Conservation (phyloP, 176 grass and related monocot genomes). For the Carex littledalei region DNA sequence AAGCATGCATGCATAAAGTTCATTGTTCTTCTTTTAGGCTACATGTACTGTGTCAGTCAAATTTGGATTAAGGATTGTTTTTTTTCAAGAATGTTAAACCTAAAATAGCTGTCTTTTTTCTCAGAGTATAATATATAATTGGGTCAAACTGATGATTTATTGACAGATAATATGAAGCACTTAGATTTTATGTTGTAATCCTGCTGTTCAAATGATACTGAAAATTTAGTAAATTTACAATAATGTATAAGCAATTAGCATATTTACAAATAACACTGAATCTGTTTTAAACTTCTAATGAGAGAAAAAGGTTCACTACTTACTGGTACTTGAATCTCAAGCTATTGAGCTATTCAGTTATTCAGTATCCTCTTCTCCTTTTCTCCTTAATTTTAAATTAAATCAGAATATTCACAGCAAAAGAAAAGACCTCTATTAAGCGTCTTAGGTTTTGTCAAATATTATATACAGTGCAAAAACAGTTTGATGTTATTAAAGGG, state of each 20-base stretch:
- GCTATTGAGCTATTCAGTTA: too few species aligned
- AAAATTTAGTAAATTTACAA: neutral
- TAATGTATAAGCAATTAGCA: neutral
- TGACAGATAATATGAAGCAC: neutral
- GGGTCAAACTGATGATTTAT: neutral
- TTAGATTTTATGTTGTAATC: neutral
- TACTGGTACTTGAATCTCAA: too few species aligned
- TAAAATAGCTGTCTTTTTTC: too few species aligned
- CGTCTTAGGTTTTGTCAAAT: too few species aligned
- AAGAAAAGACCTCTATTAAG: neutral
- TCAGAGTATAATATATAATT: too few species aligned
- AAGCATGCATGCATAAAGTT: conserved; percentile 13
- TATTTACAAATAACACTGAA: neutral
- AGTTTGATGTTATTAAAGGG: neutral
- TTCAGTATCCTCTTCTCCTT: too few species aligned
- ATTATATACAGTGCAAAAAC: neutral
- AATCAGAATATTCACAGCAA: neutral
- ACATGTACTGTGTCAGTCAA: neutral
- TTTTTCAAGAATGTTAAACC: neutral
- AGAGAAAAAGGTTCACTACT: neutral
- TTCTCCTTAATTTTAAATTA: neutral
- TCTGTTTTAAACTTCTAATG: neutral
- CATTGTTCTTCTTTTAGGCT: conserved; percentile 4
- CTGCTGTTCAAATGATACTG: neutral
- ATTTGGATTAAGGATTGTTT: neutral